Evolutionary conservation across 2,329 filamentous ascomycete genomes (phyloP).

Genomic region (Xylariomycetidae sp.): DNA sequence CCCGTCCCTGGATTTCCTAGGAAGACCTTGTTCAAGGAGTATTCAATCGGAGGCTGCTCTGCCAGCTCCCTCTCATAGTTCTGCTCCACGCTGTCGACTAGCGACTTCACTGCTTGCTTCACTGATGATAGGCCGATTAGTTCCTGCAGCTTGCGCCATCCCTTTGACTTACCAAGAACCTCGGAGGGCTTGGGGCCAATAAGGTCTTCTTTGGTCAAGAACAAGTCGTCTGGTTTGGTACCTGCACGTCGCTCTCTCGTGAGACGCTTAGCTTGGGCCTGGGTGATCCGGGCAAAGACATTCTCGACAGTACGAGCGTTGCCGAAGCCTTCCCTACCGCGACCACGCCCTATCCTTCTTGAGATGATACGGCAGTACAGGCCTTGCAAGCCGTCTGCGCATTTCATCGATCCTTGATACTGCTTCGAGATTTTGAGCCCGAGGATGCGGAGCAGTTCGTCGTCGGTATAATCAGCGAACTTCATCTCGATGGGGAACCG

Average conservation of each 20-base stretch:
- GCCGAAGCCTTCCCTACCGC: constrained; percentile 64
- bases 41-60: constrained; percentile 19
- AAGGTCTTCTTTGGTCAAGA: constrained; percentile 7
- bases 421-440: constrained; percentile 47
- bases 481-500: constrained; percentile 62
- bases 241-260: constrained; percentile 7
- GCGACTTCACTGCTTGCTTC: constrained; percentile 28
- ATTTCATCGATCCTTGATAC: constrained; percentile 50
- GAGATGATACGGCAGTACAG: constrained; percentile 61
- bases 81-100: constrained; percentile 28
- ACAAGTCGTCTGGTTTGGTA: constrained; percentile 11
- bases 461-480: constrained; percentile 66
- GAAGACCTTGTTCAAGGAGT: constrained; percentile 24
- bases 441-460: constrained; percentile 60
- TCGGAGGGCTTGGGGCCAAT: constrained; percentile 12
- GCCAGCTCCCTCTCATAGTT: constrained; percentile 24
- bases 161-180: constrained; percentile 8
- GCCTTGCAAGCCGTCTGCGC: constrained; percentile 54
- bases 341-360: constrained; percentile 32
- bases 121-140: constrained; percentile 14
- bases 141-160: constrained; percentile 26
- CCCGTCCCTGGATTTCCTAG: constrained; percentile 25
- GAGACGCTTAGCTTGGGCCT: constrained; percentile 4
- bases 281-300: neutral
- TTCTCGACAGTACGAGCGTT: constrained; percentile 48